Evolutionary conservation across 768 basidiomycete genomes (phyloP).

Genomic region (Leucosporidium creatinivorum): DNA sequence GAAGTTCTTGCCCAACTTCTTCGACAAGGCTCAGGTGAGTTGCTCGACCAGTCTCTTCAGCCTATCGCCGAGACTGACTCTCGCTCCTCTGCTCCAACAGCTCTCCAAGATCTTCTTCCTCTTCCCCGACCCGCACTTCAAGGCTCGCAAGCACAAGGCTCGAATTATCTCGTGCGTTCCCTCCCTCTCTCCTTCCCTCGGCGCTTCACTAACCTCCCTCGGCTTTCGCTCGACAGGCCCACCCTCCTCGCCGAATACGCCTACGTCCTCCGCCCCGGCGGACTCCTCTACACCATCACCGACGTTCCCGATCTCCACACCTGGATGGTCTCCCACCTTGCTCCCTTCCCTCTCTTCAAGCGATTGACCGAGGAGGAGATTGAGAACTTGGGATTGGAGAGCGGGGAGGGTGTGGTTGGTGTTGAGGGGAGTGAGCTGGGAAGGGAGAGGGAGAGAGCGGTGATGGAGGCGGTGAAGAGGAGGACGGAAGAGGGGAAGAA

Average conservation of each 20-base stretch:
- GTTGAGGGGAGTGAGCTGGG: constrained; percentile 21
- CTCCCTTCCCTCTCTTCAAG: constrained; percentile 78
- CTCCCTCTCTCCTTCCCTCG: neutral
- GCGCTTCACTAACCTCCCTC: neutral
- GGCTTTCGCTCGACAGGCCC: constrained; percentile 45
- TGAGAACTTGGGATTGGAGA: constrained; percentile 55
- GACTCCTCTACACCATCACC: constrained; percentile 94
- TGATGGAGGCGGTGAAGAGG: constrained; percentile 51
- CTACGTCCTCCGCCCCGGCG: constrained; percentile 83
- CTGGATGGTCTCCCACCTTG: constrained; percentile 92
- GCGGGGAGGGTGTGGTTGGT: constrained; percentile 66
- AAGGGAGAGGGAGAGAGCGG: constrained; percentile 42
- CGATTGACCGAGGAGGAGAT: constrained; percentile 66
- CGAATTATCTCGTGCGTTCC: constrained; percentile 72
- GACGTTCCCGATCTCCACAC: constrained; percentile 88
- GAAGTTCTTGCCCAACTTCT: constrained; percentile 98
- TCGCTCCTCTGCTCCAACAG: constrained; percentile 22
- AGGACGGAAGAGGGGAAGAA: constrained; percentile 97
- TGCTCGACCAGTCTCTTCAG: too few species aligned
- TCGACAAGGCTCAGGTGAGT: constrained; percentile 67
- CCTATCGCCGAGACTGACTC: neutral
- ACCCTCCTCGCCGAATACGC: constrained; percentile 98
- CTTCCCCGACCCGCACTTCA: constrained; percentile 99
- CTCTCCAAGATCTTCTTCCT: constrained; percentile 91
- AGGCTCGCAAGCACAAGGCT: constrained; percentile 94